phyloP scores from a whole-genome alignment of 208 protist genomes.

The Wallacemonas sp. region DNA sequence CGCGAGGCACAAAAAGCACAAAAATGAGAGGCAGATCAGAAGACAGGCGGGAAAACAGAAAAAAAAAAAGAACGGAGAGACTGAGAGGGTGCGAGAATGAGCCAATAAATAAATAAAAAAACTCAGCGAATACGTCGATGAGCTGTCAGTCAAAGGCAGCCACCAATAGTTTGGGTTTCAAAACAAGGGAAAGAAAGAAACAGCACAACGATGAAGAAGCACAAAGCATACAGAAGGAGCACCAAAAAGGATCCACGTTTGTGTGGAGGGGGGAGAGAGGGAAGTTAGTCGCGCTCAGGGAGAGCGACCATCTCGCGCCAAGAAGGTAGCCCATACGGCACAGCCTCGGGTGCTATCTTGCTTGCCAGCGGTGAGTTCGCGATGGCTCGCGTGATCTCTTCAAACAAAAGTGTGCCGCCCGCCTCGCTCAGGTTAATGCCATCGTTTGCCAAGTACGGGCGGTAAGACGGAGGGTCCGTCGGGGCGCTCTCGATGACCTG shows the following conservation, averaged over 20 bases:
- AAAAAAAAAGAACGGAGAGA: constrained; percentile 15
- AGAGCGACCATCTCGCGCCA: not conserved
- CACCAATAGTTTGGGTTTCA: too few relatives aligned
- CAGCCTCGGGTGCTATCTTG: not conserved
- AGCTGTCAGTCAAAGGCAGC: too few relatives aligned
- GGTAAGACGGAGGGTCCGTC: constrained; percentile 6
- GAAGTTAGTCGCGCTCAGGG: not conserved
- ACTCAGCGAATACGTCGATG: too few relatives aligned
- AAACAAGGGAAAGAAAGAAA: not conserved
- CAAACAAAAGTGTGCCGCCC: constrained; percentile 28
- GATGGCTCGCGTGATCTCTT: not conserved
- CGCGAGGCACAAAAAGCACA: too few relatives aligned
- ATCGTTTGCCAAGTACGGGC: constrained; percentile 13
- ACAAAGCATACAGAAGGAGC: constrained; percentile 7
- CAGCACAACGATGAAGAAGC: constrained; percentile 13
- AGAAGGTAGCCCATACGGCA: constrained; percentile 3
- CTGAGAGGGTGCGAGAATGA: not conserved
- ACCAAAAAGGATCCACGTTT: not conserved
- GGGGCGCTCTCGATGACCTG: constrained; percentile 11
- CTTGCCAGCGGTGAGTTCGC: not conserved
- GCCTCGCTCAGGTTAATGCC: constrained; percentile 38
- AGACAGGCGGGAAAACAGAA: not conserved
- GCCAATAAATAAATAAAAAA: too few relatives aligned
- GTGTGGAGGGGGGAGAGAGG: not conserved
- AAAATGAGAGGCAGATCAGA: not conserved